Base-by-base conservation (phyloP, 192 early-diverging fungal species). In the Linnemannia elongata region DNA sequence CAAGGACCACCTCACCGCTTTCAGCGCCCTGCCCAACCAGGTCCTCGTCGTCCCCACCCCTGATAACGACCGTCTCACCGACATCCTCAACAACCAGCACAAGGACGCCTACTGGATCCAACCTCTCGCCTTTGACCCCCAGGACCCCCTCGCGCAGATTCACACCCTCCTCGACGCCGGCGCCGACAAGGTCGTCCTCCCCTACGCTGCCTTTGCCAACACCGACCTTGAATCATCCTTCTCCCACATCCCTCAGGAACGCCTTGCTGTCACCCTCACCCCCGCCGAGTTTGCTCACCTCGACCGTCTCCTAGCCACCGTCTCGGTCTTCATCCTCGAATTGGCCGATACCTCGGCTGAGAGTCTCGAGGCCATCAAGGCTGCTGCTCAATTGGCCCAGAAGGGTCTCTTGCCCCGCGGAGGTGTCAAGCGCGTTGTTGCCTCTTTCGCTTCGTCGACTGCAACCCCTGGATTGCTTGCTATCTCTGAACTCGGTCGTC, bases 151-250 rank as follows among this genome's bases (percentile, higher is more conserved):
- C 33, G 83, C 83, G 22, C 83, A 86, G 47, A 90, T 90, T 42
- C 79, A 87, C 66, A 33, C 81, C 35, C 82, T 92, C 36, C 88
- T 90, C 72, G 91, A 92, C 33, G 87, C 88, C 49, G 91, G 91
- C 44, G 75, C 89, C 17, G 85, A 88, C 60, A 92, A 92, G 78
- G 82, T 89, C 44, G 63, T 92, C 22, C 83, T 92, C 38, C 75
- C 83, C 42, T 69, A 82, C 30, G 71, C 80, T 42, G 81, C 83
- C 36, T 88, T 87, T 79, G 83, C 75, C 8, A 66, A 66, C 60
- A 36, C 69, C 15, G 72, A 49, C 30, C 36, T 82, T 41, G 70
- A 74, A 17, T 74, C 85, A 12, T 88, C 85, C 22, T 88, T 89
- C 35, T 73, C 70, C 4, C 81, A 83, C 30, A 78, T 90, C 71